Percentiles rank a stretch among this genome's conserved stretches.
These are phyloP conservation scores for Prunus dulcis DNA, from an alignment of 306 rosid genomes.

Conservation along the genomic window DNA sequence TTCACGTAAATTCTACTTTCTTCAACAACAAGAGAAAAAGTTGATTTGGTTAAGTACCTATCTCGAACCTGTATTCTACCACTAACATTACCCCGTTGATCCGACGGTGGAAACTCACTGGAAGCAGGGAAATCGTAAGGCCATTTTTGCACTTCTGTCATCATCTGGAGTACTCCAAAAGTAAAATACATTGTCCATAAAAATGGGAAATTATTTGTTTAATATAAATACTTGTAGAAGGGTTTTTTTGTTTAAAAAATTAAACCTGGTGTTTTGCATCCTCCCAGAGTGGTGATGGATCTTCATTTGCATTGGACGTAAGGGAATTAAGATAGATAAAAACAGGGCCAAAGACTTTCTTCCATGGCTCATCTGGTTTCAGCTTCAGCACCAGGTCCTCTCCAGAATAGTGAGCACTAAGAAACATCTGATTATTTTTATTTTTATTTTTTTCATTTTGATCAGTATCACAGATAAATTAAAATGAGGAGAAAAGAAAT, in stretches of 20 bases:
- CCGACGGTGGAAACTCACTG: conserved; percentile 27
- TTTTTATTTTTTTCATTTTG: not conserved
- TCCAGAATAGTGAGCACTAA: conserved; percentile 46
- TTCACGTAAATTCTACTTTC: no score
- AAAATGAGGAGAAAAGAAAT: no score
- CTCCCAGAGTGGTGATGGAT: conserved; percentile 35
- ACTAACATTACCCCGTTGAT: conserved; percentile 28
- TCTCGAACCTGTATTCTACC: conserved; percentile 34
- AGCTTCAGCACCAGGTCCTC: conserved; percentile 41
- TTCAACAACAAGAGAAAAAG: no score
- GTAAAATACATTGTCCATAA: not conserved
- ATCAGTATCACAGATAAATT: not conserved
- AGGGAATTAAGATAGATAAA: conserved; percentile 34
- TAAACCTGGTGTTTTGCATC: conserved; percentile 44
- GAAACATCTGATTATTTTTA: conserved; percentile 30
- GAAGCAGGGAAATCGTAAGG: conserved; percentile 41
- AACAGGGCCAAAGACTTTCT: conserved; percentile 50
- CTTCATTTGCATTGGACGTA: conserved; percentile 1
- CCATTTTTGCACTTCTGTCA: conserved; percentile 37
- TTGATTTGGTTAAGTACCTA: conserved; percentile 17
- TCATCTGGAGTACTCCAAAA: conserved; percentile 21
- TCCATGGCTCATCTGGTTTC: conserved; percentile 37
- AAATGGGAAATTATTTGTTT: no score
- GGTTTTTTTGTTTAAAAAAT: not conserved
- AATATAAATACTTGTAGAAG: not conserved